Conservation (phyloP, 345 rosid species). For the Brassica carinata region DNA sequence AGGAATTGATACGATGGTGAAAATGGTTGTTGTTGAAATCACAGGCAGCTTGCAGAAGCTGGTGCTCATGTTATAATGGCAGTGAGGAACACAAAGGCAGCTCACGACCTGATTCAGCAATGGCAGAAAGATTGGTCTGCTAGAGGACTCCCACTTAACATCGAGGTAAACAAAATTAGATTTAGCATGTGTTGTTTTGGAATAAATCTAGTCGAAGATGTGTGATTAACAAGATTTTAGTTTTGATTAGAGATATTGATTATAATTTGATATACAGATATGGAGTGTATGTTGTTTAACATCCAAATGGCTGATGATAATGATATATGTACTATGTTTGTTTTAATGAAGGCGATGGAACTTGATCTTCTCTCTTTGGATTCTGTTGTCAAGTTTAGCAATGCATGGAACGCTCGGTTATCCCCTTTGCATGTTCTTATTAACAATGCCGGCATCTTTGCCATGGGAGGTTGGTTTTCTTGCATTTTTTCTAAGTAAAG, state of each 20-base stretch:
- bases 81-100: constrained; percentile 74
- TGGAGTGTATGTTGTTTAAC: neutral
- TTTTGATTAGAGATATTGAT: neutral
- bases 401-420: constrained; percentile 65
- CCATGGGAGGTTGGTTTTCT: constrained; percentile 76
- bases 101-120: constrained; percentile 65
- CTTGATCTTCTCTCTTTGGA: constrained; percentile 95
- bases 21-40: neutral
- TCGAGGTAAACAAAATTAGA: constrained; percentile 53
- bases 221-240: neutral
- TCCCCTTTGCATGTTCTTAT: constrained; percentile 80
- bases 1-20: too few relatives aligned
- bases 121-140: constrained; percentile 81
- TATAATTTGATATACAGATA: neutral
- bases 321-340: neutral
- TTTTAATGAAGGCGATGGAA: constrained; percentile 72
- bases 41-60: constrained; percentile 82
- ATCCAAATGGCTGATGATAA: neutral
- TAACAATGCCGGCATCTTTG: constrained; percentile 90
- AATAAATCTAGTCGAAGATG: too few relatives aligned
- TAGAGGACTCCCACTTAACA: constrained; percentile 66
- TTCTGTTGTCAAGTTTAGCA: constrained; percentile 71
- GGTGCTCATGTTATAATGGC: constrained; percentile 99
- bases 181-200: too few relatives aligned
- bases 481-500: neutral